Evolutionary conservation across 169 alveolate species (phyloP).

Genomic region (Plasmodium fragile): DNA sequence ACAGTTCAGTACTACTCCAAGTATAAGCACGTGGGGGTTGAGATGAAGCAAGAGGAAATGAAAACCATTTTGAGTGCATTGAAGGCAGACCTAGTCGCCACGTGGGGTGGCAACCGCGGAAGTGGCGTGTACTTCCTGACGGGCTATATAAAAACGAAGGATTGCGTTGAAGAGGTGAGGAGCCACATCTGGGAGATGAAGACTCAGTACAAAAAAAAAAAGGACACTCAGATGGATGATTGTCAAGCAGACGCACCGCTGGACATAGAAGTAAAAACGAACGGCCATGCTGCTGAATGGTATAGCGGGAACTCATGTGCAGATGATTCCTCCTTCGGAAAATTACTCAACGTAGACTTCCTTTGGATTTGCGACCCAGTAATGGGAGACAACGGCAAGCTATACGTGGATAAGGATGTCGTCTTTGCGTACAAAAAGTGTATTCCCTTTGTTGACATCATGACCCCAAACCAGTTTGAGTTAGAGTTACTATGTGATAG

Average conservation of each 20-base stretch:
- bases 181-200: conserved; percentile 23
- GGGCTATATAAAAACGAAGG: conserved; percentile 47
- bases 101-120: background rate
- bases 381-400: conserved; percentile 53
- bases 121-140: conserved; percentile 38
- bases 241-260: background rate
- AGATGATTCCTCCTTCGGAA: conserved; percentile 10
- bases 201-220: background rate
- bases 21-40: conserved; percentile 49
- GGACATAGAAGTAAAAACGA: background rate
- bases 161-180: conserved; percentile 38
- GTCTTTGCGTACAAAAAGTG: conserved; percentile 28
- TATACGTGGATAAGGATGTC: conserved; percentile 45
- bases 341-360: conserved; percentile 12
- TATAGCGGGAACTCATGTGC: background rate
- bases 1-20: conserved; percentile 74
- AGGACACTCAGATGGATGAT: background rate
- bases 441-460: conserved; percentile 24
- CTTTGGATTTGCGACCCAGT: conserved; percentile 75
- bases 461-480: conserved; percentile 69
- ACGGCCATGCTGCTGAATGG: background rate
- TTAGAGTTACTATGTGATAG: conserved; percentile 50
- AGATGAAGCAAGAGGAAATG: conserved; percentile 19
- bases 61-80: conserved; percentile 17
- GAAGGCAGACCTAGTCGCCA: background rate